Percentiles rank a stretch among this genome's conserved stretches.
phyloP scores from a whole-genome alignment of 176 grass and related monocot species.

The Eremochloa ophiuroides region DNA sequence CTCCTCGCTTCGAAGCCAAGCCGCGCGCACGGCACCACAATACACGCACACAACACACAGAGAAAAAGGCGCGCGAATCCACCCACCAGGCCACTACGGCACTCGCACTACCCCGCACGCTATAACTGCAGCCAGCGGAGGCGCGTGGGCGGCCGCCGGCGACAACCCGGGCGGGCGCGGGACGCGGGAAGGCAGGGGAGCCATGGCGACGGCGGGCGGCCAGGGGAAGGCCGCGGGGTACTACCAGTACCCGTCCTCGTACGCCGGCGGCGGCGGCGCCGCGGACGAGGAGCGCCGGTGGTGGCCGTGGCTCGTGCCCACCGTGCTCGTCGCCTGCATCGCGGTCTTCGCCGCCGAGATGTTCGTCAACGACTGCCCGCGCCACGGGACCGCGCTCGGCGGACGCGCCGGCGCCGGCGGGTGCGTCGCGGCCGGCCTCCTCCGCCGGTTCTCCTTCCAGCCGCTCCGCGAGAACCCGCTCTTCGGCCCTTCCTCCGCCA shows the following conservation, averaged over 20 bases:
- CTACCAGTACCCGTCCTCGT: conserved; percentile 19
- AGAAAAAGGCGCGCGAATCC: background rate
- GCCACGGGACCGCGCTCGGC: conserved; percentile 29
- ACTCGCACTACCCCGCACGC: background rate
- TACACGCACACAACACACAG: background rate
- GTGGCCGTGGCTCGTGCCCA: conserved; percentile 78
- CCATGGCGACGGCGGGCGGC: conserved; percentile 40
- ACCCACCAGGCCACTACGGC: conserved; percentile 36
- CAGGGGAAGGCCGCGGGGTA: conserved; percentile 36
- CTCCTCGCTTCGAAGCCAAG: conserved; percentile 52
- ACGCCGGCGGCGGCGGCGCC: background rate
- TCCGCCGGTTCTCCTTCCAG: conserved; percentile 78
- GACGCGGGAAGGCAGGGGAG: background rate
- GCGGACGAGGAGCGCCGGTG: conserved; percentile 50
- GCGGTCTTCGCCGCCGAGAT: conserved; percentile 84
- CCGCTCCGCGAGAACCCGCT: conserved; percentile 83
- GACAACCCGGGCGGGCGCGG: background rate
- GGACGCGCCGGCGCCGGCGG: background rate
- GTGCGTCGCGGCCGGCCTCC: conserved; percentile 53
- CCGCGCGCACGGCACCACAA: no score
- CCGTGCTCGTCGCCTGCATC: conserved; percentile 56
- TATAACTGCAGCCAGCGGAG: conserved; percentile 8
- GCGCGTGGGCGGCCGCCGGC: background rate
- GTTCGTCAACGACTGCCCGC: conserved; percentile 78
- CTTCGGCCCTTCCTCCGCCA: conserved; percentile 75